Base-by-base conservation (phyloP, 768 basidiomycete species). In the Kwoniella sp. region DNA sequence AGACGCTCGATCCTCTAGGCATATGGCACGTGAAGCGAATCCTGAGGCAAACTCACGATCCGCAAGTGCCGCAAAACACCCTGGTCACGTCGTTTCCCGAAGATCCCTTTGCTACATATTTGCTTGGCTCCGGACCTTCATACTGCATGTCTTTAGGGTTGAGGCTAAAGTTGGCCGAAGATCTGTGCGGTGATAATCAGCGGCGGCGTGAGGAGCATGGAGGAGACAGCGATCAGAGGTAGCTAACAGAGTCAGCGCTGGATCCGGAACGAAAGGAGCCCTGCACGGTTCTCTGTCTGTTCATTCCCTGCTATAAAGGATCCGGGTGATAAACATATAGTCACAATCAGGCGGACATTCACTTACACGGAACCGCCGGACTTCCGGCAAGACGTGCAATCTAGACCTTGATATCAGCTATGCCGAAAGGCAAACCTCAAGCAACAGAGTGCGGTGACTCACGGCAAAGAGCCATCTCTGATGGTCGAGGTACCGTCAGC, bases 311-410 rank as follows among this genome's bases (percentile, higher is more conserved):
- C n/a, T n/a, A n/a, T n/a, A n/a, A n/a, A n/a, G n/a, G n/a, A n/a
- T n/a, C n/a, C n/a, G n/a, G n/a, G n/a, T n/a, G n/a, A n/a, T n/a
- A n/a, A n/a, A n/a, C n/a, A n/a, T n/a, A n/a, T n/a, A n/a, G n/a
- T n/a, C n/a, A n/a, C n/a, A n/a, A n/a, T n/a, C n/a, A n/a, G n/a
- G n/a, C n/a, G n/a, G n/a, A n/a, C n/a, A n/a, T n/a, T n/a, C n/a
- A n/a, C 62, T 44, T n/a, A 64, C 62, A 57, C 13, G 6, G 62
- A 40, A 22, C 62, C 62, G 24, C 62, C 48, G 17, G 62, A 64
- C 24, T 53, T 57, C 13, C 62, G 48, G 47, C 62, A 64, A 25
- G 46, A 57, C 10, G 46, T 47, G 33, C 62, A 64, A 24, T 64
- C 62, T 63, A 27, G 17, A 33, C 10, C 27, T 24, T 10, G 19